Conservation (phyloP, 331 rosid species). For the Cydonia oblonga region DNA sequence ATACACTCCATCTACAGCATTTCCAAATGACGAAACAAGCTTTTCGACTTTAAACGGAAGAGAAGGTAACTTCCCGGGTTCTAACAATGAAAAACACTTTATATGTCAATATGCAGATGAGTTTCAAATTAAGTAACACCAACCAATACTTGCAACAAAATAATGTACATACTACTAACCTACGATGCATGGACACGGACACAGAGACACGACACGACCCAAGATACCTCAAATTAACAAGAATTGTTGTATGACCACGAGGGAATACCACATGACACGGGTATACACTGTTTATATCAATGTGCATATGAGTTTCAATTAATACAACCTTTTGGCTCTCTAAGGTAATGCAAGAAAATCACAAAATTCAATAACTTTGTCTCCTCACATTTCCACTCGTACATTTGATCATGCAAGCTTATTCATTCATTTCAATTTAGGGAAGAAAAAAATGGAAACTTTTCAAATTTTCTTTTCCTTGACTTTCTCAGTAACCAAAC, state of each 20-base stretch:
- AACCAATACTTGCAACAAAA: no score
- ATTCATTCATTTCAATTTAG: not conserved
- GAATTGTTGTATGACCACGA: no score
- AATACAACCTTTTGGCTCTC: not conserved
- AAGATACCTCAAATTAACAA: no score
- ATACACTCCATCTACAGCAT: slow-evolving; percentile 6
- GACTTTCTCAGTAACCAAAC: not conserved
- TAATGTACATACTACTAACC: no score
- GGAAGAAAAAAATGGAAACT: not conserved
- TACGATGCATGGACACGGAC: no score
- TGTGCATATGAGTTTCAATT: no score
- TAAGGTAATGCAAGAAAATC: not conserved
- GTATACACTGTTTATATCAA: no score
- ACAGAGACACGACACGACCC: no score
- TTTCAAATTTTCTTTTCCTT: not conserved
- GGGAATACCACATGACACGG: no score
- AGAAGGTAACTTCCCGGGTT: slow-evolving; percentile 47
- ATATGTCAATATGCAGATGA: no score
- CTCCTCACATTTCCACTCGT: not conserved
- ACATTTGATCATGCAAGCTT: not conserved
- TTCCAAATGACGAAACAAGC: slow-evolving; percentile 19
- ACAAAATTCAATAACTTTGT: not conserved
- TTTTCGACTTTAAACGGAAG: slow-evolving; percentile 33
- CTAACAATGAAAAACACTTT: slow-evolving; percentile 8
- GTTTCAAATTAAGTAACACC: no score